Evolutionary conservation across 192 early-diverging fungal species (phyloP), one percentile per base, ranked within the genome.

Genomic region (Coemansia nantahalensis): DNA sequence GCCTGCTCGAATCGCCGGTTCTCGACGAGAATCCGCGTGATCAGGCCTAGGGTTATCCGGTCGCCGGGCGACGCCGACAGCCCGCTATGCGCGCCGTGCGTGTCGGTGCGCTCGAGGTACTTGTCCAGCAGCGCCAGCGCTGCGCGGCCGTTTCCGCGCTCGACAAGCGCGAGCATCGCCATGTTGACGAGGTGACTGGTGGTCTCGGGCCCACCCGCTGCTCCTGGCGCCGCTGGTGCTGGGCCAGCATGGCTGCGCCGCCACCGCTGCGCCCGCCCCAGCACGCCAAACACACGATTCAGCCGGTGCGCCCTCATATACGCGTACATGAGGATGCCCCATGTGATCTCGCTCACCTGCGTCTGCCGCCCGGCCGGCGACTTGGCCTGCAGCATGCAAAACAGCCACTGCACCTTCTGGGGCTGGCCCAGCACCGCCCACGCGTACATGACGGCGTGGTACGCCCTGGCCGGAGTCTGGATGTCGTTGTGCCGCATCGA

Each of bases 321-420:
- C 10, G 68, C 45, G 35, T 55, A 59, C 56, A 71, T 59, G 10
- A 64, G 61, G 1, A 63, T 64, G 26, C 68, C 56, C 68, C 68
- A 71, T 3, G 59, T 18, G n/a, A 35, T 23, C 30, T 56, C 59
- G 45, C 33, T 51, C 34, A 37, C 48, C 4, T 16, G 4, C 1
- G 1, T n/a, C 4, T 28, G 26, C 4, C 26, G 4, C 26, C 26
- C 4, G 3, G 4, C 26, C 26, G 26, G 26, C 13, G n/a, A 26
- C 31, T 11, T 23, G 18, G 12, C 35, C 28, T 34, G 19, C 11
- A 64, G 47, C 23, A 24, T 38, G 21, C 32, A 13, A 41, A 64
- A 71, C 22, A 51, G 54, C 37, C 13, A 26, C 1, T 36, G 48
- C 2, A 43, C 48, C 10, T 21, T 43, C 8, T 33, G 9, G 10